Base-by-base conservation (phyloP, 1,284 basidiomycete genomes). In the Marasmius oreades region DNA sequence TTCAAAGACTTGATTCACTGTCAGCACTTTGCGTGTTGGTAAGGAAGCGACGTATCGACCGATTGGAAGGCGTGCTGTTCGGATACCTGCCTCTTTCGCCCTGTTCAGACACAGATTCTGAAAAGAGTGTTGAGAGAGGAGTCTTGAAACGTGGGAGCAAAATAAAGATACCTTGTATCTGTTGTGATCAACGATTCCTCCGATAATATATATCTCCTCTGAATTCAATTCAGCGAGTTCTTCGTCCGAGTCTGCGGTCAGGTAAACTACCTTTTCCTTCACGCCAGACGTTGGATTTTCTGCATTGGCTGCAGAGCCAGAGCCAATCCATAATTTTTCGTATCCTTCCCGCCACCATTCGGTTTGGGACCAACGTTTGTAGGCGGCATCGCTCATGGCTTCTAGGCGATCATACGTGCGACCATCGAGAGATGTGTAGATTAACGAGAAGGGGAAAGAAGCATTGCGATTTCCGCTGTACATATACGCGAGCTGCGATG, bases 1-100 rank as follows among this genome's bases (percentile, higher is more conserved):
- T 69, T 97, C 93, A 67, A 95, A 92, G 16, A 93, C 88, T 73
- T 98, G 96, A 68, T 99, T 99, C 55, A 99, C 95, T 0, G 97
- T 99, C 60, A 99, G 77, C 24, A 99, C 94, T 67, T 98, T 98
- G 56, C 97, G 86, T 2, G 95, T 94, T 18, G 87, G 82, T 62
- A 99, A 76, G 53, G 89, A 80, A 44, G 87, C 78, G 47, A 98
- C 78, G 70, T 92, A 95, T 58, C 86, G 86, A 14, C 92, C 91
- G 54, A 99, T 98, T 0, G 97, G 97, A 48, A 99, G 81, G 46
- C 93, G 88, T 7, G 95, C 97, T 39, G 92, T 90, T 31, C 87
- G 82, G 56, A 99, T 82, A 1, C 84, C 84, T 10, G 89, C 80
- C 48, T 77, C 75, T 43, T 81, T 78, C 1, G 97, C 94, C 73